These are phyloP conservation scores for Populus hybrid DNA, from an alignment of 441 rosid genomes.

Conservation along the genomic window DNA sequence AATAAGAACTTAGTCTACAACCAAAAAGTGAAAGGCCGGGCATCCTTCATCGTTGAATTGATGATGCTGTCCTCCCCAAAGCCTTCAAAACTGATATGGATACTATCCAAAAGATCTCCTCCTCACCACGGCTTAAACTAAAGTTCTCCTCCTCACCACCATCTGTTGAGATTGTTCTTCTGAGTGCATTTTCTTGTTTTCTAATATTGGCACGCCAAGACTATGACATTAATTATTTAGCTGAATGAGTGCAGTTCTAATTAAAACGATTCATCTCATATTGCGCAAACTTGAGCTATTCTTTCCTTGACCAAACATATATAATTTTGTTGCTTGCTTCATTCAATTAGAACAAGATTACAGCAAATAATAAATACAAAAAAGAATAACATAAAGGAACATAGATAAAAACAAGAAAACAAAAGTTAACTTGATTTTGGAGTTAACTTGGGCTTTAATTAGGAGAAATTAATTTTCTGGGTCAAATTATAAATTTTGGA, in stretches of 20 bases:
- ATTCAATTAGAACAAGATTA: not conserved
- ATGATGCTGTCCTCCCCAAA: too few relatives aligned
- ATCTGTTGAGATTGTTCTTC: not conserved
- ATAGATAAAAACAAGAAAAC: too few relatives aligned
- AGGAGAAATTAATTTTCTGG: too few relatives aligned
- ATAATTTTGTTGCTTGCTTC: not conserved
- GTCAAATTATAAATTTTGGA: too few relatives aligned
- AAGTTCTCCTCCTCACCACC: not conserved
- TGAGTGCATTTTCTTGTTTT: too few relatives aligned
- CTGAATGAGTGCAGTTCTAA: not conserved
- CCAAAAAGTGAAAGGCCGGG: not conserved
- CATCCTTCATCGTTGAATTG: not conserved
- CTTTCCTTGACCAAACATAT: not conserved
- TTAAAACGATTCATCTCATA: not conserved
- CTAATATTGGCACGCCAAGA: not conserved
- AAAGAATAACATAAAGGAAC: not conserved
- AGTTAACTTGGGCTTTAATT: too few relatives aligned
- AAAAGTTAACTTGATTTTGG: too few relatives aligned
- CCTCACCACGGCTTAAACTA: not conserved
- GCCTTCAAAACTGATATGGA: slow-evolving; percentile 24
- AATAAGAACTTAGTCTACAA: too few relatives aligned
- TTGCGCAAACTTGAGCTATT: not conserved
- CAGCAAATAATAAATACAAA: not conserved
- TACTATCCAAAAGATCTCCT: slow-evolving; percentile 23
- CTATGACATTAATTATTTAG: too few relatives aligned